Conservation (phyloP, 257 asterid genomes). For the Haberlea rhodopensis region DNA sequence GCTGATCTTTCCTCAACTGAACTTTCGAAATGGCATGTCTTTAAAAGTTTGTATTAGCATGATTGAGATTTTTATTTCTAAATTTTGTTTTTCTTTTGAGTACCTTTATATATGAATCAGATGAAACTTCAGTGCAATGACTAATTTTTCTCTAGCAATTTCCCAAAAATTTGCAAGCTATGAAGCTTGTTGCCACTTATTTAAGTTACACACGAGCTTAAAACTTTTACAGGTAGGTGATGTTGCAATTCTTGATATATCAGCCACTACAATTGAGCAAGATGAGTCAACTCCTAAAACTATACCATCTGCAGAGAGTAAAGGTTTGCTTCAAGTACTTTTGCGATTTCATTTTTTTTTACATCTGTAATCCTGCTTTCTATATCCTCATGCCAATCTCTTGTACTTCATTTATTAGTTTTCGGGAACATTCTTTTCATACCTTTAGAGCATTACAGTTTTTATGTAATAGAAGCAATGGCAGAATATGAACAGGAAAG, state of each 20-base stretch:
- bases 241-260: conserved; percentile 88
- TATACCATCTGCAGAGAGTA: conserved; percentile 96
- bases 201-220: too few relatives aligned
- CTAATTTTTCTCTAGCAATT: conserved; percentile 8
- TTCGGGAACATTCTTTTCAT: background rate
- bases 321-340: conserved; percentile 48
- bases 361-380: conserved; percentile 7
- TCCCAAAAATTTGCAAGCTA: background rate
- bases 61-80: background rate
- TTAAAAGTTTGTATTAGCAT: background rate
- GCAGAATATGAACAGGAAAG: conserved; percentile 2
- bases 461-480: background rate
- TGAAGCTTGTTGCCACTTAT: too few relatives aligned
- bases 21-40: background rate
- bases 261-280: conserved; percentile 75
- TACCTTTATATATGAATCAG: background rate
- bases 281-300: conserved; percentile 60
- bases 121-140: background rate
- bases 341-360: conserved; percentile 6
- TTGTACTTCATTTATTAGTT: background rate
- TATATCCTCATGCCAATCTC: conserved; percentile 2
- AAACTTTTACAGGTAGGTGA: conserved; percentile 67
- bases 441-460: background rate
- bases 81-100: background rate
- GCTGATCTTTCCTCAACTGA: background rate